Conservation (phyloP, 805 yeast species). For the Saturnispora quitensis region DNA sequence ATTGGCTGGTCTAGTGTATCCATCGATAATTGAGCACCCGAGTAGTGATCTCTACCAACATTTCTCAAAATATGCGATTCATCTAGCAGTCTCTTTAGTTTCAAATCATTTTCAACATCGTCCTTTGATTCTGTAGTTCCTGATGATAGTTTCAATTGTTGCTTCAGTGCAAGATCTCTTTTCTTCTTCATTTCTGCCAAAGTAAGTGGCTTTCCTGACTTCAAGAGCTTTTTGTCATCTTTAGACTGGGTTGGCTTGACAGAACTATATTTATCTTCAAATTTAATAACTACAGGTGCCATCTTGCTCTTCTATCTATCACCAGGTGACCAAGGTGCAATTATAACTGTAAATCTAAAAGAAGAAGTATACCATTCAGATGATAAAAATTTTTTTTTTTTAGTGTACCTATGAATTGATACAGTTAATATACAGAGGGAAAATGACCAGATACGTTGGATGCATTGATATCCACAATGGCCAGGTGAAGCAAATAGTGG, state of each 20-base stretch:
- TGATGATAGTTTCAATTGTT: conserved; percentile 14
- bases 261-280: conserved; percentile 28
- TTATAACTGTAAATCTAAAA: too few relatives aligned
- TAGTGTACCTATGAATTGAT: not conserved
- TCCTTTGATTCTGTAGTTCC: conserved; percentile 34
- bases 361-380: not conserved
- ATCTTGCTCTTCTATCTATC: conserved; percentile 3
- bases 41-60: conserved; percentile 27
- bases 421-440: not conserved
- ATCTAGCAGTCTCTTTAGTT: conserved; percentile 55
- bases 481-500: conserved; percentile 93
- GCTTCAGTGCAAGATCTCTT: conserved; percentile 27
- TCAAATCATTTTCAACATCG: conserved; percentile 61
- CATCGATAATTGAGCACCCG: conserved; percentile 63
- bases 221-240: conserved; percentile 42
- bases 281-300: conserved; percentile 43
- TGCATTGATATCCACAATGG: conserved; percentile 95
- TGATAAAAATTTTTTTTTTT: not conserved
- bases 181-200: conserved; percentile 31
- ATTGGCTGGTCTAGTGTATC: conserved; percentile 53
- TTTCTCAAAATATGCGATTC: conserved; percentile 61
- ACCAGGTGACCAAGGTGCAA: not conserved
- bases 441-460: conserved; percentile 83
- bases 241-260: conserved; percentile 21
- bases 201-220: conserved; percentile 55